A percentile compares a stretch with the other conserved stretches of the same genome.
These are phyloP conservation scores for Fomitopsis betulina DNA, from an alignment of 1,284 basidiomycete genomes.

Conservation along the genomic window DNA sequence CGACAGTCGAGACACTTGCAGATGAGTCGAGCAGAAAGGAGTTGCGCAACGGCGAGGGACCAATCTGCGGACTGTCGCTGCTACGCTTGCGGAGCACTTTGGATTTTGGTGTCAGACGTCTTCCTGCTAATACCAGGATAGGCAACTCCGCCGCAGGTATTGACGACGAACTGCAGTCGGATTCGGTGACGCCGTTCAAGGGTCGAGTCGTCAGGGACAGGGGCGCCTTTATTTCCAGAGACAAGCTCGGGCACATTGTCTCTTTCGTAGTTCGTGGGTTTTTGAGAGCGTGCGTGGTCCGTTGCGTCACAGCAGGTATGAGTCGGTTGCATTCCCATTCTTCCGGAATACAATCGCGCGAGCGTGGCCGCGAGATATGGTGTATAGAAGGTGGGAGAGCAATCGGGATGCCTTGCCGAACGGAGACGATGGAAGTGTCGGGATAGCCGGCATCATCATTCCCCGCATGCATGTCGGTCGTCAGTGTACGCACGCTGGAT, in stretches of 20 bases:
- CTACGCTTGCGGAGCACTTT: constrained; percentile 1
- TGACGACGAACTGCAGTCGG: neutral
- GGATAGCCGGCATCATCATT: too few relatives aligned
- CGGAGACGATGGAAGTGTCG: constrained; percentile 7
- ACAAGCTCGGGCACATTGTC: neutral
- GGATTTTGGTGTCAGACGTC: neutral
- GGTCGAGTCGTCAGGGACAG: constrained; percentile 10
- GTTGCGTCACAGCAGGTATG: neutral
- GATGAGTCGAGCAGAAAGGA: constrained; percentile 6
- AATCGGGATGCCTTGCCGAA: constrained; percentile 14
- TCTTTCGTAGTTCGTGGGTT: neutral
- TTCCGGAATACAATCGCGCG: constrained; percentile 11
- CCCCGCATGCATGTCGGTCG: too few relatives aligned
- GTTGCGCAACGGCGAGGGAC: constrained; percentile 16
- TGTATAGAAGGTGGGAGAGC: constrained; percentile 14
- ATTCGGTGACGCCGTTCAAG: constrained; percentile 11
- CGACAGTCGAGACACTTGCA: neutral
- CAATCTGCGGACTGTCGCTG: constrained; percentile 11
- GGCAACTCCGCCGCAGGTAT: neutral
- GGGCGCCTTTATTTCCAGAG: neutral
- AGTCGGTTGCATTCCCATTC: constrained; percentile 5
- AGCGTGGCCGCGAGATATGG: constrained; percentile 10
- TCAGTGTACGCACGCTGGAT: too few relatives aligned
- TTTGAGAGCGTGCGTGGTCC: neutral
- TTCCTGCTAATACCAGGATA: constrained; percentile 1